A percentile compares a stretch with the other conserved stretches of the same genome.
Evolutionary conservation across 2,329 filamentous ascomycete species (phyloP).

Genomic region (Geoglossum cookeanum): DNA sequence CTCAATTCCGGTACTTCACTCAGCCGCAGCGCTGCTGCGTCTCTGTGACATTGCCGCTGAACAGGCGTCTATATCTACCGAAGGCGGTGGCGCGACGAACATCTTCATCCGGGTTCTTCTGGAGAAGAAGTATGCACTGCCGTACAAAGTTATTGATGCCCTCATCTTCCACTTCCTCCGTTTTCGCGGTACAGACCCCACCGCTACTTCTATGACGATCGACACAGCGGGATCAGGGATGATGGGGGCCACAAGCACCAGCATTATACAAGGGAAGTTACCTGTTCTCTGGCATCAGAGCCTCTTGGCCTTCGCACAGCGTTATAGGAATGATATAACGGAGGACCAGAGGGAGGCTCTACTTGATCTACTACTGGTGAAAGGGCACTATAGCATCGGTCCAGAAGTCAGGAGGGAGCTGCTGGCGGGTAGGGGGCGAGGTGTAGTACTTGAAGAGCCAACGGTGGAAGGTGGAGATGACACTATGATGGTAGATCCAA

Average conservation of each 20-base stretch:
- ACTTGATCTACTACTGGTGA: conserved; percentile 64
- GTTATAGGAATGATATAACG: conserved; percentile 90
- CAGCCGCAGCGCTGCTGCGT: conserved; percentile 74
- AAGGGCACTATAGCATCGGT: conserved; percentile 75
- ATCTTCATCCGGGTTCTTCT: conserved; percentile 85
- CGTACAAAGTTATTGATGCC: conserved; percentile 84
- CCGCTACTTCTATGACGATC: conserved; percentile 31
- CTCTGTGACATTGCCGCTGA: conserved; percentile 89
- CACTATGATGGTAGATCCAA: conserved; percentile 55
- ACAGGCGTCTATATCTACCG: conserved; percentile 63
- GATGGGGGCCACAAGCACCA: conserved; percentile 18
- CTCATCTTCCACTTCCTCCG: conserved; percentile 93
- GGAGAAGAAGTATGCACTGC: conserved; percentile 93
- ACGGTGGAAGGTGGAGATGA: conserved; percentile 59
- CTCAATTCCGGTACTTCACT: conserved; percentile 79
- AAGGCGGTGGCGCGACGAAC: conserved; percentile 81
- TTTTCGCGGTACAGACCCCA: conserved; percentile 49
- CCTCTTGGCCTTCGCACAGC: conserved; percentile 75
- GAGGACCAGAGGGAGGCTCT: conserved; percentile 87
- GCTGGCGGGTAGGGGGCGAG: conserved; percentile 69
- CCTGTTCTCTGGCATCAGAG: conserved; percentile 96
- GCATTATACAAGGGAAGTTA: conserved; percentile 42
- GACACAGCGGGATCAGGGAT: conserved; percentile 38
- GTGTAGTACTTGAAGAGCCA: conserved; percentile 45
- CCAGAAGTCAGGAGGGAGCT: conserved; percentile 82